Percentiles rank a stretch among this genome's conserved stretches.
Conservation (phyloP, 2,329 filamentous ascomycete species). For the Kalaharituber pfeilii region DNA sequence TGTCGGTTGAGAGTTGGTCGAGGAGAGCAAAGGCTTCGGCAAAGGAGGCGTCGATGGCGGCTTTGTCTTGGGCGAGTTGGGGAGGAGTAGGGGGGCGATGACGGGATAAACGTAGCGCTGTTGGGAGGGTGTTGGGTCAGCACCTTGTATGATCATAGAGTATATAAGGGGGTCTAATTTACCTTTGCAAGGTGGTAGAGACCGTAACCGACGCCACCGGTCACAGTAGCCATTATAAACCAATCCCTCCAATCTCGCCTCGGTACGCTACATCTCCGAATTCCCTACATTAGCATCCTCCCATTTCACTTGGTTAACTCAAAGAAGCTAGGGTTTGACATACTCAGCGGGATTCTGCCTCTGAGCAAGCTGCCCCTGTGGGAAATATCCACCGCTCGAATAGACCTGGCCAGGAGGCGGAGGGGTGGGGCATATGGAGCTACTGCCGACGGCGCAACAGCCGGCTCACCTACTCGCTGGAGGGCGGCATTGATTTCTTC, state of each 20-base stretch:
- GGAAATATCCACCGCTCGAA: conserved; percentile 11
- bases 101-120: conserved; percentile 75
- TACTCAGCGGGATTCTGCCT: conserved; percentile 6
- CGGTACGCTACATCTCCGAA: background rate
- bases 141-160: background rate
- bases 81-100: conserved; percentile 87
- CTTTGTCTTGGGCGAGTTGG: conserved; percentile 85
- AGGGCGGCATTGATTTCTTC: conserved; percentile 84
- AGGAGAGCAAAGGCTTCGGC: conserved; percentile 79
- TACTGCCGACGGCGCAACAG: conserved; percentile 7
- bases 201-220: conserved; percentile 76
- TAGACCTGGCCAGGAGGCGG: conserved; percentile 4
- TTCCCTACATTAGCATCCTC: background rate
- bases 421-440: background rate
- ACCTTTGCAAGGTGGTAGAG: conserved; percentile 65
- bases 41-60: conserved; percentile 81
- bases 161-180: conserved; percentile 32
- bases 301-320: background rate
- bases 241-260: conserved; percentile 83
- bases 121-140: background rate
- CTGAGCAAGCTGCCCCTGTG: background rate
- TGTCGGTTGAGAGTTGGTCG: conserved; percentile 83
- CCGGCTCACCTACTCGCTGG: conserved; percentile 44
- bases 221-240: conserved; percentile 98
- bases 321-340: no score